Base-by-base conservation (phyloP, 2,329 filamentous ascomycete genomes). In the Ophiobolus disseminans region DNA sequence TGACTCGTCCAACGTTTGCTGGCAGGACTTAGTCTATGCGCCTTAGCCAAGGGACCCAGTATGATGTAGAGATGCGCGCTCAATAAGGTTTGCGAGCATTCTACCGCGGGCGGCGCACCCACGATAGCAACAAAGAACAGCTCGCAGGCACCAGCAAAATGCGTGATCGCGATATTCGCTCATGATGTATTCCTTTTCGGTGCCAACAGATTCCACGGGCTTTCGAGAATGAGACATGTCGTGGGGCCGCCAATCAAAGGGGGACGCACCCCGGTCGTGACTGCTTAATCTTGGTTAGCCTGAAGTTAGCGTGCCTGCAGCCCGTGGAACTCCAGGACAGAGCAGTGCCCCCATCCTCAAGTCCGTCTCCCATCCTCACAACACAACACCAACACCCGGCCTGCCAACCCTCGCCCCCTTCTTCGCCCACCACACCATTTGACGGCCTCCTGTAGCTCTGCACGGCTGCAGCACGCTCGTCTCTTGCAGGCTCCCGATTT, bases 361-460 rank as follows among this genome's bases (percentile, higher is more conserved):
- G 35, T 31, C 19, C 42, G 40, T 38, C 42, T 22, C 17, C 28
- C 48, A 49, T 51, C 58, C 45, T 53, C 58, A 58, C 56, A 53
- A 57, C 55, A 53, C 48, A 50, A 47, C 59, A 50, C 49, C 49
- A 42, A 48, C 39, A 40, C 42, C 45, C 43, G 26, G 44, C 41
- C 22, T 36, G 34, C 39, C 47, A 48, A 44, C 41, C 46, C 54
- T 40, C 40, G n/a, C 49, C 48, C 36, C 49, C 50, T 44, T 53
- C 45, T 37, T 52, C 53, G 32, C 45, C 59, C 46, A 40, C 48
- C 48, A 42, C 51, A 38, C 53, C 54, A 54, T 42, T 51, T 37
- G 30, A 56, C 60, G 64, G 62, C 53, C 42, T 55, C 36, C 40
- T 61, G 55, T 59, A 62, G 61, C 60, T 55, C 58, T 62, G 57